These are phyloP conservation scores for Garcia nutans DNA, from an alignment of 345 rosid genomes.

Conservation along the genomic window DNA sequence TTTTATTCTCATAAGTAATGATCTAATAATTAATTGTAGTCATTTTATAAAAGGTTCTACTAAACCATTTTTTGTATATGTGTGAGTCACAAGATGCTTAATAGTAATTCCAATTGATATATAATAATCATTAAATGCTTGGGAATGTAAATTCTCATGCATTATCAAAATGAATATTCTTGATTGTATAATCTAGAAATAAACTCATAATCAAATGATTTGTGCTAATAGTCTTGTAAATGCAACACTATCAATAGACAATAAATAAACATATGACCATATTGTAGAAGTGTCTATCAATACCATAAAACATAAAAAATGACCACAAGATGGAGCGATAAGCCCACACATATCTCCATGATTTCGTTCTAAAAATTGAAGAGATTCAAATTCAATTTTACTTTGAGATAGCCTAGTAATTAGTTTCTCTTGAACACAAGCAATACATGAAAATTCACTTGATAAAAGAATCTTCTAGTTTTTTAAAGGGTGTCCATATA, in stretches of 20 bases:
- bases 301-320: neutral
- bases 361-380: too few relatives aligned
- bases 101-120: too few relatives aligned
- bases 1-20: conserved; percentile 2
- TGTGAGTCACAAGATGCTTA: neutral
- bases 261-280: too few relatives aligned
- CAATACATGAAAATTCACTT: too few relatives aligned
- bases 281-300: neutral
- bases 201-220: neutral
- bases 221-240: neutral
- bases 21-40: neutral
- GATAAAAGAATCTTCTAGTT: too few relatives aligned
- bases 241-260: too few relatives aligned
- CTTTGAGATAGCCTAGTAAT: too few relatives aligned
- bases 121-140: neutral
- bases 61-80: neutral
- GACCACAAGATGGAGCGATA: neutral
- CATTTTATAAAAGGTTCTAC: neutral
- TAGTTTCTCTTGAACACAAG: too few relatives aligned
- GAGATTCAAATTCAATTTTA: too few relatives aligned
- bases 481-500: too few relatives aligned
- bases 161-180: neutral
- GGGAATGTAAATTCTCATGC: too few relatives aligned
- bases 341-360: neutral
- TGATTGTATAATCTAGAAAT: neutral